Evolutionary conservation across 2,329 filamentous ascomycete species (phyloP).

Genomic region (Periconia digitata): DNA sequence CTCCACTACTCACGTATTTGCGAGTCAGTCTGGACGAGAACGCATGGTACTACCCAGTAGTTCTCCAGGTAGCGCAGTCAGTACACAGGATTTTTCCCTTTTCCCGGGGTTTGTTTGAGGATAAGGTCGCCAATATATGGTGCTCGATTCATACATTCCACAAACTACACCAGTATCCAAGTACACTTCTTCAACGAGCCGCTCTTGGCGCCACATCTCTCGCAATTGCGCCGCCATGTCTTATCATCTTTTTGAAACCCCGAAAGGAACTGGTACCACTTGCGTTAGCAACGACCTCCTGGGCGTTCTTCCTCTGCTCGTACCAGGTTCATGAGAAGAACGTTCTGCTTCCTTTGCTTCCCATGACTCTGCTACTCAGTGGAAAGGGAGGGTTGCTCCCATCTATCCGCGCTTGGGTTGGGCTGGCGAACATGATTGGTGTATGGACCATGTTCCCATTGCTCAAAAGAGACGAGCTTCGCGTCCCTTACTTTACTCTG

Average conservation of each 20-base stretch:
- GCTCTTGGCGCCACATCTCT: conserved; percentile 74
- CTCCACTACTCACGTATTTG: conserved; percentile 66
- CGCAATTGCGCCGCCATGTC: conserved; percentile 76
- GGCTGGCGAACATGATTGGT: conserved; percentile 89
- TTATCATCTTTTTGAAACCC: conserved; percentile 77
- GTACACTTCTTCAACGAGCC: conserved; percentile 70
- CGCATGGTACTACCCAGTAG: conserved; percentile 70
- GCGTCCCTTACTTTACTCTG: conserved; percentile 81
- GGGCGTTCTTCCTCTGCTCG: conserved; percentile 97
- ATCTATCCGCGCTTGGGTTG: conserved; percentile 82
- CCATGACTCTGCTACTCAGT: conserved; percentile 86
- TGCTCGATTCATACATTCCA: conserved; percentile 86
- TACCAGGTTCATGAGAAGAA: conserved; percentile 99
- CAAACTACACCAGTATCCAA: conserved; percentile 78
- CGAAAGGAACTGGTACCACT: conserved; percentile 75
- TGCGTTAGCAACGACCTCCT: conserved; percentile 80
- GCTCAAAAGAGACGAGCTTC: conserved; percentile 79
- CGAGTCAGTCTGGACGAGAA: conserved; percentile 59
- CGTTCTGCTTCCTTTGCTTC: conserved; percentile 85
- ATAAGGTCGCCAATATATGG: conserved; percentile 99
- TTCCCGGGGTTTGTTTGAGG: conserved; percentile 92
- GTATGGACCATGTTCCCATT: conserved; percentile 94
- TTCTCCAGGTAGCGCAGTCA: conserved; percentile 80
- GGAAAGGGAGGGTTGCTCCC: conserved; percentile 76
- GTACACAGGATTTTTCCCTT: conserved; percentile 96